Conservation (phyloP, 768 basidiomycete genomes). For the Artomyces pyxidatus region DNA sequence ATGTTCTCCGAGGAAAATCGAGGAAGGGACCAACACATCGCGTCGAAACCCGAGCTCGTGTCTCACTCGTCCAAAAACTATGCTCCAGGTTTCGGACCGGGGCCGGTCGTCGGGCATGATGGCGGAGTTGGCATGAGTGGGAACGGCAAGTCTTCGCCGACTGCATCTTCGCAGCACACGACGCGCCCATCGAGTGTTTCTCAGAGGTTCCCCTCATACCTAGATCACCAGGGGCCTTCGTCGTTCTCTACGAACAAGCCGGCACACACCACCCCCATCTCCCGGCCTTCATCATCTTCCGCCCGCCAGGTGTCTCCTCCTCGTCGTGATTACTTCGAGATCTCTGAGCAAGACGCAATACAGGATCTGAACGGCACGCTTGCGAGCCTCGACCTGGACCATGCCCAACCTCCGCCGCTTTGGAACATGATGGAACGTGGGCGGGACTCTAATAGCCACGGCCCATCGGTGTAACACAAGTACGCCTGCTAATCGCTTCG, state of each 20-base stretch:
- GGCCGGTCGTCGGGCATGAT: constrained; percentile 9
- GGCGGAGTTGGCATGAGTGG: constrained; percentile 20
- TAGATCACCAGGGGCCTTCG: constrained; percentile 31
- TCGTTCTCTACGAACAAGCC: constrained; percentile 34
- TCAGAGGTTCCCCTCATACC: constrained; percentile 37
- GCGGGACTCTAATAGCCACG: neutral
- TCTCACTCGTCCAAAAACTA: constrained; percentile 36
- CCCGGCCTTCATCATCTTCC: constrained; percentile 32
- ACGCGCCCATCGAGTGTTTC: constrained; percentile 35
- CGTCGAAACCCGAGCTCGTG: constrained; percentile 32
- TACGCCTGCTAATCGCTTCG: neutral
- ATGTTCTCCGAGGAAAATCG: constrained; percentile 28
- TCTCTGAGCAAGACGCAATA: constrained; percentile 41
- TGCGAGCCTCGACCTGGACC: constrained; percentile 63
- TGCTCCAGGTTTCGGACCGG: constrained; percentile 36
- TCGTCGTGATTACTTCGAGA: constrained; percentile 19
- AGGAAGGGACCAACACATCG: constrained; percentile 28
- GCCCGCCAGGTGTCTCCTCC: constrained; percentile 18
- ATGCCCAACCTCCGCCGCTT: constrained; percentile 8
- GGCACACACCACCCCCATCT: constrained; percentile 32
- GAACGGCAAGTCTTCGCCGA: constrained; percentile 36
- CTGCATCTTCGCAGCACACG: constrained; percentile 18
- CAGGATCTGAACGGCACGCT: constrained; percentile 71
- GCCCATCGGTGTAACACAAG: neutral
- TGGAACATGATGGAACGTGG: neutral